These are phyloP conservation scores for Blastobotrys aristatus DNA, from an alignment of 1,139 yeast species.

Conservation along the genomic window DNA sequence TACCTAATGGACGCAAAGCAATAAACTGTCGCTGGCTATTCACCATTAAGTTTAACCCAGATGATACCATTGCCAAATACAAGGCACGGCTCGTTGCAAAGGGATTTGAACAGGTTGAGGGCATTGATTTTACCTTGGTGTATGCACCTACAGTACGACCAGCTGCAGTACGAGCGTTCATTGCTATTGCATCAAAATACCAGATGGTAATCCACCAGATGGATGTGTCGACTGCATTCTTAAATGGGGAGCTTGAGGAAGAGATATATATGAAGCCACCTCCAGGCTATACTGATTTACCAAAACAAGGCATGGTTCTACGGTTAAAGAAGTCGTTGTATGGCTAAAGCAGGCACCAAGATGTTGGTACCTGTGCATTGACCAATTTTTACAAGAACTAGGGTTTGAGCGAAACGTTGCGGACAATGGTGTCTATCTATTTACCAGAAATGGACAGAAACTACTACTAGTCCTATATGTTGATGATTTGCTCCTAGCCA, in stretches of 20 bases:
- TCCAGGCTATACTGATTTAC: constrained; percentile 16
- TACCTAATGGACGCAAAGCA: too few relatives aligned
- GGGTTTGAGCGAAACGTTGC: neutral
- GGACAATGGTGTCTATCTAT: neutral
- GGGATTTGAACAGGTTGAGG: neutral
- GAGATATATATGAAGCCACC: constrained; percentile 24
- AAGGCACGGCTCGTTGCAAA: neutral
- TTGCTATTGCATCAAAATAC: neutral
- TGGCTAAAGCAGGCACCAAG: constrained; percentile 26
- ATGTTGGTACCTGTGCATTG: constrained; percentile 12
- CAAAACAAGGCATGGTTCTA: constrained; percentile 16
- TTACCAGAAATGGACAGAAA: neutral
- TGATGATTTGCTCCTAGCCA: too few relatives aligned
- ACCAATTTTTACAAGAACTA: neutral
- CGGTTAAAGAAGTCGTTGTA: constrained; percentile 22
- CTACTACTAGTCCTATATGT: constrained; percentile 1
- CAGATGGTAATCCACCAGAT: neutral
- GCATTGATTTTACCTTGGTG: too few relatives aligned
- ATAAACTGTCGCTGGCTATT: too few relatives aligned
- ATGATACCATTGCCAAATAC: neutral
- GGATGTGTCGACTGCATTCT: constrained; percentile 5
- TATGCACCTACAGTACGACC: too few relatives aligned
- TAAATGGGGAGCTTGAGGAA: constrained; percentile 22
- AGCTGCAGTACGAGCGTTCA: neutral
- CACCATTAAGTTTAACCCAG: neutral